Base-by-base conservation (phyloP, 2,329 filamentous ascomycete species). In the Pseudocercospora musae region DNA sequence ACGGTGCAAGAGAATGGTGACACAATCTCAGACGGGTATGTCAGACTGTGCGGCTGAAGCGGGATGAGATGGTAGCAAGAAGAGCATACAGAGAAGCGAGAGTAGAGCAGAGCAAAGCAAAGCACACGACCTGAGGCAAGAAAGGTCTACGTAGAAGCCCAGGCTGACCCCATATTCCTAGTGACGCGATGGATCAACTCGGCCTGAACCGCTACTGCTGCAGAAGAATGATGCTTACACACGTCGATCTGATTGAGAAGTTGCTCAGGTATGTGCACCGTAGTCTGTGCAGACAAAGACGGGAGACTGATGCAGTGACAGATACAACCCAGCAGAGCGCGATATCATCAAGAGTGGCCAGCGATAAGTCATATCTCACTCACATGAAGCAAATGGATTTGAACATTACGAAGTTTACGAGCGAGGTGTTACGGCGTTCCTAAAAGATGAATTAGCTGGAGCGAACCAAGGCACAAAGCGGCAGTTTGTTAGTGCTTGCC, bases 161-260 rank as follows among this genome's bases (percentile, higher is more conserved):
- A 54, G 15, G 31, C 54, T 63, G 13, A 60, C 55, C 18, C 6
- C 5, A 11, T 33, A 2, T 13, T 15, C 4, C 74, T 70, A 97
- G 95, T 74, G 92, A 97, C 76, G 95, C 94, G 46, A 96, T 99
- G 89, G 93, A 98, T 78, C 86, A 92, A 75, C 87, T 99, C 58
- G 92, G 92, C 60, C 89, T 96, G 74, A 94, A 92, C 79, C 87
- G 95, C 71, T 99, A 99, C 83, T 99, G 95, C 85, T 99, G 95
- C 82, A 91, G 95, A 71, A 90, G 95, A 74, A 99, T 99, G 95
- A 88, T 99, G 78, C 97, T 99, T 90, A 99, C 95, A 63, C 95
- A 99, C 79, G 95, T 99, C 73, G 95, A 99, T 77, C 84, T 99
- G 66, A 97, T 99, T 72, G 95, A 99, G 84, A 99, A 99, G 81